Conservation (phyloP, 2,329 filamentous ascomycete species). For the Colletotrichum sp. region DNA sequence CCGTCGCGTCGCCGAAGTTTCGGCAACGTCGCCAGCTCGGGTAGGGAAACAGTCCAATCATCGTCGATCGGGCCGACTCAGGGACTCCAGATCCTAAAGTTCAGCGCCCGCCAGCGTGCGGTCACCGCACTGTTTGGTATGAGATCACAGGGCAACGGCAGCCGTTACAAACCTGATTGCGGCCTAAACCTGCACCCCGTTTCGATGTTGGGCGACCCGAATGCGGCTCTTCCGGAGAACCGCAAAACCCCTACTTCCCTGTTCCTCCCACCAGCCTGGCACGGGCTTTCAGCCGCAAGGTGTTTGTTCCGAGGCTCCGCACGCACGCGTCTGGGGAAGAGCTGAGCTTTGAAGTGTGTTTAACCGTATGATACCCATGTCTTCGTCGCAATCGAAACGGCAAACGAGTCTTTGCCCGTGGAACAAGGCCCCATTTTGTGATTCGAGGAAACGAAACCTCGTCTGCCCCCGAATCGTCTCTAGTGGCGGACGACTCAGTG, state of each 20-base stretch:
- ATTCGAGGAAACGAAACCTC: not conserved
- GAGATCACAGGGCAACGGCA: not conserved
- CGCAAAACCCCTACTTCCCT: not conserved
- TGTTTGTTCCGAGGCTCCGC: not conserved
- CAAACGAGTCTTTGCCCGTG: not conserved
- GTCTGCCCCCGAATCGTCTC: not conserved
- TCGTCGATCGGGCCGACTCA: not conserved
- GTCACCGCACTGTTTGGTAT: not conserved
- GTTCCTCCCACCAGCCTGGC: not conserved
- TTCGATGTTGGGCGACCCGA: not conserved
- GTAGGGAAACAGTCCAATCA: not conserved
- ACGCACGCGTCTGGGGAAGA: not conserved
- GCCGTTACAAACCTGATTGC: not conserved
- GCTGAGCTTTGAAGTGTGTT: not conserved
- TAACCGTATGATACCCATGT: slow-evolving; percentile 17
- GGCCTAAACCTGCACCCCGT: not conserved
- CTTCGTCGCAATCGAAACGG: not conserved
- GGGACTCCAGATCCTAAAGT: not conserved
- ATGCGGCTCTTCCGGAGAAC: not conserved
- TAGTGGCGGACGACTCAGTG: not conserved
- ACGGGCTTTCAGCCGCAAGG: slow-evolving; percentile 10
- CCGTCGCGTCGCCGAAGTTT: slow-evolving; percentile 8
- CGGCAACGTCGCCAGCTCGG: slow-evolving; percentile 1
- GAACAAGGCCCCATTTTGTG: not conserved
- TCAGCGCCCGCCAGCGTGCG: not conserved